phyloP scores from a whole-genome alignment of 2,329 filamentous ascomycete genomes.

The Aspergillus ochraceoroseus region DNA sequence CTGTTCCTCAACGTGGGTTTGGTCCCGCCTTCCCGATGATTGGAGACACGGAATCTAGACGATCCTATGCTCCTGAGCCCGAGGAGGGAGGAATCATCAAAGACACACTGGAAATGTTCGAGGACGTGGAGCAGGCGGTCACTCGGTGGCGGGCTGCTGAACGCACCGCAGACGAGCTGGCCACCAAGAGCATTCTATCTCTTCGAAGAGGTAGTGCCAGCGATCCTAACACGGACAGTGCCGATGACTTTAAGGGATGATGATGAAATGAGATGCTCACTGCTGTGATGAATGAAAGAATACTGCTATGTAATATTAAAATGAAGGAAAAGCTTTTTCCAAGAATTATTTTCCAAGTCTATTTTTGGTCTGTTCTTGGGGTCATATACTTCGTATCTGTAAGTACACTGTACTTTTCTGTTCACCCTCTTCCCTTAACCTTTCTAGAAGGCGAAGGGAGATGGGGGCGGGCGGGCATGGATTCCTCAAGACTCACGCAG shows the following conservation, averaged over 20 bases:
- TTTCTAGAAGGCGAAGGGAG: too few species aligned
- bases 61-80: slow-evolving; percentile 57
- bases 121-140: slow-evolving; percentile 75
- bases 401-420: slow-evolving; percentile 4
- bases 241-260: slow-evolving; percentile 35
- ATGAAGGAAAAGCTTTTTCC: slow-evolving; percentile 10
- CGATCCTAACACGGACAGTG: slow-evolving; percentile 36
- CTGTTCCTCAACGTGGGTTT: slow-evolving; percentile 68
- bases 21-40: slow-evolving; percentile 56
- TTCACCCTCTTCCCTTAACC: too few species aligned
- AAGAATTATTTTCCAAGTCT: slow-evolving; percentile 1
- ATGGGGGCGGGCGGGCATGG: too few species aligned
- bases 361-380: slow-evolving; percentile 1
- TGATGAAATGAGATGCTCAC: slow-evolving; percentile 16
- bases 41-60: slow-evolving; percentile 39
- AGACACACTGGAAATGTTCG: slow-evolving; percentile 83
- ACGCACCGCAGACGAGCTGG: slow-evolving; percentile 38
- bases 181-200: slow-evolving; percentile 36
- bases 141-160: slow-evolving; percentile 72
- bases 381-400: neutral
- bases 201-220: slow-evolving; percentile 37
- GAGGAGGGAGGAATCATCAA: slow-evolving; percentile 84
- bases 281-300: slow-evolving; percentile 22
- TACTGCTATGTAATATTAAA: slow-evolving; percentile 20
- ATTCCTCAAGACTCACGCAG: neutral